Conservation (phyloP, 2,329 filamentous ascomycete genomes). For the Beauveria asiatica region DNA sequence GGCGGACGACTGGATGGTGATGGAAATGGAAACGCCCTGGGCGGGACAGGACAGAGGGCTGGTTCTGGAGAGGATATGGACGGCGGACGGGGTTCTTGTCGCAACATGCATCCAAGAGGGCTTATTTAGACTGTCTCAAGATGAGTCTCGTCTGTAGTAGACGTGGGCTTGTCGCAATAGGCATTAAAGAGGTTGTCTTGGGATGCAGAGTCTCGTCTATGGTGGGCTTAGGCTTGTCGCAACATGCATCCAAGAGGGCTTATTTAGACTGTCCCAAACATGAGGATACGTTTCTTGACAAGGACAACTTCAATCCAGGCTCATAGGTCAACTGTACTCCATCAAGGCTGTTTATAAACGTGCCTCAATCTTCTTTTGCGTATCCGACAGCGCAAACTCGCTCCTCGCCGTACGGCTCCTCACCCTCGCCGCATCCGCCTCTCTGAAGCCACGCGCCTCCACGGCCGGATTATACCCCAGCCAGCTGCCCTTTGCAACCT, state of each 20-base stretch:
- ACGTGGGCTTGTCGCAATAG: too few relatives aligned
- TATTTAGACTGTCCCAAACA: not conserved
- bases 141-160: not conserved
- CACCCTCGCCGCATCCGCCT: slow-evolving; percentile 4
- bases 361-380: slow-evolving; percentile 9
- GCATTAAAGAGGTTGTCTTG: not conserved
- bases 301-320: too few relatives aligned
- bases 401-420: not conserved
- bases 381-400: slow-evolving; percentile 8
- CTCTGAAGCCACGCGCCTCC: slow-evolving; percentile 4
- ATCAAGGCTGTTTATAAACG: not conserved
- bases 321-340: too few relatives aligned
- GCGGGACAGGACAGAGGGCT: slow-evolving; percentile 8
- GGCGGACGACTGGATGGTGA: slow-evolving; percentile 7
- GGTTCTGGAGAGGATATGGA: slow-evolving; percentile 9
- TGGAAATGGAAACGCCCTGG: slow-evolving; percentile 12
- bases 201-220: not conserved
- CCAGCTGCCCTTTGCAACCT: not conserved
- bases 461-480: slow-evolving; percentile 9
- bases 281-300: too few relatives aligned
- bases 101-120: slow-evolving; percentile 8
- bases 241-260: not conserved
- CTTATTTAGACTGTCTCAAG: not conserved
- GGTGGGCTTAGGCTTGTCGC: not conserved
- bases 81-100: not conserved